Conservation (phyloP, 2,329 filamentous ascomycete genomes). For the Escovopsis sp. region DNA sequence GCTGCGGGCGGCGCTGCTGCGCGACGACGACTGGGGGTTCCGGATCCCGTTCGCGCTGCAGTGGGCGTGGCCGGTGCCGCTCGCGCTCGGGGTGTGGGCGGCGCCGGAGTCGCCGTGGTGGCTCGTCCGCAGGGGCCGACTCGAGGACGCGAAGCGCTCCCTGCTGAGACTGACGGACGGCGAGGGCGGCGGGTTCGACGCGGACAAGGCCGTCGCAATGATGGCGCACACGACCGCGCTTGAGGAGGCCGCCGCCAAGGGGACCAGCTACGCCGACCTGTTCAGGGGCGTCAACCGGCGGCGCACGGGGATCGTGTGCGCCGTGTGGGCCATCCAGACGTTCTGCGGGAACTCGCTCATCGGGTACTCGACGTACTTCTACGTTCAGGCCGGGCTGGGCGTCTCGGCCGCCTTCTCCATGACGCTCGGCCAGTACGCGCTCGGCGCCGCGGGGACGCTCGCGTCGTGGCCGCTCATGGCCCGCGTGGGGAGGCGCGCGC, state of each 20-base stretch:
- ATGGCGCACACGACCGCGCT: constrained; percentile 36
- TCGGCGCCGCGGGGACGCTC: constrained; percentile 30
- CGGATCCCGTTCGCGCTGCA: constrained; percentile 34
- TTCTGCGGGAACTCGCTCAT: constrained; percentile 29
- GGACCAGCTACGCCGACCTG: constrained; percentile 30
- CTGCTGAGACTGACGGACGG: constrained; percentile 22
- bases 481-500: constrained; percentile 28
- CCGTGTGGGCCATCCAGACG: constrained; percentile 29
- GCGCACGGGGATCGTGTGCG: constrained; percentile 29
- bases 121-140: constrained; percentile 26
- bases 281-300: constrained; percentile 32
- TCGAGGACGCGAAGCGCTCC: constrained; percentile 24
- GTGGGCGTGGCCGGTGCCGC: constrained; percentile 33
- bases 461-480: constrained; percentile 30
- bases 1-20: constrained; percentile 23
- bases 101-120: constrained; percentile 38
- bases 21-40: constrained; percentile 28
- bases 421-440: constrained; percentile 26
- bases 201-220: constrained; percentile 32
- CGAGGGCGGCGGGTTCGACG: constrained; percentile 16
- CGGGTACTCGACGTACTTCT: constrained; percentile 44
- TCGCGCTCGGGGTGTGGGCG: constrained; percentile 27
- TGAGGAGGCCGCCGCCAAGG: constrained; percentile 25
- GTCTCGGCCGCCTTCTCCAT: constrained; percentile 24
- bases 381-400: constrained; percentile 27